Evolutionary conservation across 257 asterid species (phyloP).

Genomic region (Marsdenia floribunda): DNA sequence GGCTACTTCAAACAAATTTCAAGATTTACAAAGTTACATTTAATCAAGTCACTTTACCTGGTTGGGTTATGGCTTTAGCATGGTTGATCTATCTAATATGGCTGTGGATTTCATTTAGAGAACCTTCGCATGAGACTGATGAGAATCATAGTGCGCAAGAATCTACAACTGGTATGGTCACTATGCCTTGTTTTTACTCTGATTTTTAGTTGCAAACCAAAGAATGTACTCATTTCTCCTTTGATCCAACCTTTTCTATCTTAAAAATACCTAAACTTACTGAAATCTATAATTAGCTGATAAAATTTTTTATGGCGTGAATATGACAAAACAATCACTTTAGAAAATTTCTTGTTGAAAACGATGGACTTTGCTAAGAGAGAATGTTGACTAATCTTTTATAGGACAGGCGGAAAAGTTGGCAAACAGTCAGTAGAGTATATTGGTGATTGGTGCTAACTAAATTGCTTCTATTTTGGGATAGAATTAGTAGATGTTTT

Average conservation of each 20-base stretch:
- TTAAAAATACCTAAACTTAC: no score
- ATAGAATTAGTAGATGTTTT: neutral
- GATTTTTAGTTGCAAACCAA: neutral
- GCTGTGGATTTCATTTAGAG: conserved; percentile 83
- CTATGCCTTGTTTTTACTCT: conserved; percentile 1
- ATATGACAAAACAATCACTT: neutral
- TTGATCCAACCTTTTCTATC: neutral
- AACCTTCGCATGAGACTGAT: conserved; percentile 57
- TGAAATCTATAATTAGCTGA: neutral
- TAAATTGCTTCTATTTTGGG: neutral
- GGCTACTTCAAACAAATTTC: conserved; percentile 72
- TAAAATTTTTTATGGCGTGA: neutral
- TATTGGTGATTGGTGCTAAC: neutral
- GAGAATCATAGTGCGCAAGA: conserved; percentile 33
- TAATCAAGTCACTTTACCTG: conserved; percentile 84
- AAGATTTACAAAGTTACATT: conserved; percentile 62
- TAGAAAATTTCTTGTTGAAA: neutral
- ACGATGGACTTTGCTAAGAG: neutral
- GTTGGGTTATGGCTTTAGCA: conserved; percentile 91
- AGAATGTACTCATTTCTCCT: neutral
- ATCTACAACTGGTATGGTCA: conserved; percentile 49
- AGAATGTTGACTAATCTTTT: neutral
- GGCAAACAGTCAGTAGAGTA: neutral
- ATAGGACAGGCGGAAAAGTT: neutral
- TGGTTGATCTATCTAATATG: conserved; percentile 74